Evolutionary conservation across 2,329 filamentous ascomycete genomes (phyloP).

Genomic region (Alternaria consortialis): DNA sequence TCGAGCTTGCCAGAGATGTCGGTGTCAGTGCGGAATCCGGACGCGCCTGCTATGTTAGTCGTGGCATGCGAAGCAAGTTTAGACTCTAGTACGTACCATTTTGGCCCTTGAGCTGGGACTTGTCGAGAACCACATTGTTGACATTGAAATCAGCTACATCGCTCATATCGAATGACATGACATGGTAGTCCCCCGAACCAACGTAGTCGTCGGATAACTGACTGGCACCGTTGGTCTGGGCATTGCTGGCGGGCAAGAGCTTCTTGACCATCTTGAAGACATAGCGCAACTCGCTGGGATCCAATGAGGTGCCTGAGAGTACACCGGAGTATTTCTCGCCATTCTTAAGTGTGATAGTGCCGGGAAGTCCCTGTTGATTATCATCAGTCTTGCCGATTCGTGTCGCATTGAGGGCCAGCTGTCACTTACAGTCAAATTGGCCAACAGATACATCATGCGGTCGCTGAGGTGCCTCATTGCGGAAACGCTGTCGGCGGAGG

Average conservation of each 20-base stretch:
- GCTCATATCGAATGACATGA: conserved; percentile 69
- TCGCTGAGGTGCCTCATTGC: conserved; percentile 68
- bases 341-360: conserved; percentile 65
- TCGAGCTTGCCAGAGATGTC: conserved; percentile 82
- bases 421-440: conserved; percentile 65
- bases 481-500: conserved; percentile 60
- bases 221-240: conserved; percentile 57
- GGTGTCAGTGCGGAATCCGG: conserved; percentile 82
- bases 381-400: conserved; percentile 20
- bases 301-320: conserved; percentile 65
- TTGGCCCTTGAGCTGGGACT: conserved; percentile 60
- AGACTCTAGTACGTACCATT: conserved; percentile 62
- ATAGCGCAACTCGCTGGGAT: conserved; percentile 63
- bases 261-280: conserved; percentile 73
- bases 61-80: conserved; percentile 61
- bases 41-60: conserved; percentile 47
- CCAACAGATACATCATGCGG: conserved; percentile 66
- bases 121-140: conserved; percentile 62
- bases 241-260: conserved; percentile 50
- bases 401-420: background rate
- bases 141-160: conserved; percentile 67
- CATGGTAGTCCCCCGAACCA: conserved; percentile 58
- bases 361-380: conserved; percentile 61
- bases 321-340: conserved; percentile 70
- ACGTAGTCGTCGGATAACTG: conserved; percentile 55